Evolutionary conservation across 805 yeast species (phyloP).

Genomic region (Saccharomycopsis babjevae): DNA sequence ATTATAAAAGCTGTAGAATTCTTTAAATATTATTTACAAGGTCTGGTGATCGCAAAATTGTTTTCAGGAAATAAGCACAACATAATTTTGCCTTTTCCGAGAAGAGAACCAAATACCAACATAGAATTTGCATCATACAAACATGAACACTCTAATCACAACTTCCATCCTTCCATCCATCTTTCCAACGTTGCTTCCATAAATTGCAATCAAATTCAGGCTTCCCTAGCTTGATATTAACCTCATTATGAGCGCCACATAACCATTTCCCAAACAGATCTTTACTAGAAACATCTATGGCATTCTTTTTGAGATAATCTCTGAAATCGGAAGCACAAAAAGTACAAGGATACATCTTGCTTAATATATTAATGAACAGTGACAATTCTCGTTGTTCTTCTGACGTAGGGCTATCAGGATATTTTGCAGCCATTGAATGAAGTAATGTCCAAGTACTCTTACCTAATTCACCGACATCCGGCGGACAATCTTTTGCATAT

Average conservation of each 20-base stretch:
- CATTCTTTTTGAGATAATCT: constrained; percentile 39
- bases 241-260: constrained; percentile 91
- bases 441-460: constrained; percentile 85
- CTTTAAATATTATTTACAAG: too few relatives aligned
- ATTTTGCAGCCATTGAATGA: constrained; percentile 83
- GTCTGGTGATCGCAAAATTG: too few relatives aligned
- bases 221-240: constrained; percentile 80
- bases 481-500: constrained; percentile 56
- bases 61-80: too few relatives aligned
- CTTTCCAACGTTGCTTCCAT: constrained; percentile 93
- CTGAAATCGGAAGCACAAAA: constrained; percentile 83
- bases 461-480: constrained; percentile 77
- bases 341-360: constrained; percentile 87
- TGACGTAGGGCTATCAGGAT: constrained; percentile 58
- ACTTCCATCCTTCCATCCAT: constrained; percentile 67
- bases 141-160: constrained; percentile 27
- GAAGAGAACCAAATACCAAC: too few relatives aligned
- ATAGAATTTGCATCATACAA: too few relatives aligned
- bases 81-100: too few relatives aligned
- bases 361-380: constrained; percentile 58
- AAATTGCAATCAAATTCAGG: constrained; percentile 75
- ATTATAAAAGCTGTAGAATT: too few relatives aligned
- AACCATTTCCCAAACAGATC: constrained; percentile 85
- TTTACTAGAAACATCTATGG: constrained; percentile 46
- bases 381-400: constrained; percentile 62